Base-by-base conservation (phyloP, 2,329 filamentous ascomycete species). In the Stagonosporopsis vannaccii region DNA sequence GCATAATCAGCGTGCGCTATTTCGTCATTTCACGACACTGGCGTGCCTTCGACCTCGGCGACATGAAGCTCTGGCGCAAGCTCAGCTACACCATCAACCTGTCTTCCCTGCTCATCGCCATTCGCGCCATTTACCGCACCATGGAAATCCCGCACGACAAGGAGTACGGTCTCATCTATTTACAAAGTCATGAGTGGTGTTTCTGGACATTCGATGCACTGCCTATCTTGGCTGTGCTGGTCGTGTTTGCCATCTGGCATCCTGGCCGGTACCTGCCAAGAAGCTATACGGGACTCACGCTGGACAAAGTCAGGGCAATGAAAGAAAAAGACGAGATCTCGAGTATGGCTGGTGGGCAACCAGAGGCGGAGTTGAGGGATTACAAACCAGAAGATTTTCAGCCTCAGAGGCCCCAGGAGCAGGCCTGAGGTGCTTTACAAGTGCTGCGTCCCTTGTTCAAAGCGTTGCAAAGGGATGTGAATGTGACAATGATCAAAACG, bases 91-190 rank as follows among this genome's bases (percentile, higher is more conserved):
- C 72, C 13, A 75, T 74, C 58, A 75, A 74, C 39, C 48, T 72
- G 2, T 73, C 71, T 0, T 72, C 70, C 2, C 60, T 66, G 0
- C 61, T 68, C 32, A 70, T 70, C 36, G 68, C 84, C 72, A 58
- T 82, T 3, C 81, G 82, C 13, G 83, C 79, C n/a, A 75, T 84
- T 25, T 85, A 82, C 57, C 79, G 82, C n/a, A 78, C 82, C 4
- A 75, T 82, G 43, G 82, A 85, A 60, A 84, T 84, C 56, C 78
- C 79, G 0, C 75, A 82, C 32, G 82, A 82, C 47, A 66, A 65
- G 45, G 57, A 64, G 15, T 69, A 72, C 0, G 80, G 79, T n/a
- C 69, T 82, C 6, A 76, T 78, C 15, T 85, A 85, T 60, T 70
- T 80, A 1, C 82, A 83, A 61, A 74, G 66, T 4, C 78, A 81